Conservation (phyloP, 257 asterid species). For the Verbascum thapsus region DNA sequence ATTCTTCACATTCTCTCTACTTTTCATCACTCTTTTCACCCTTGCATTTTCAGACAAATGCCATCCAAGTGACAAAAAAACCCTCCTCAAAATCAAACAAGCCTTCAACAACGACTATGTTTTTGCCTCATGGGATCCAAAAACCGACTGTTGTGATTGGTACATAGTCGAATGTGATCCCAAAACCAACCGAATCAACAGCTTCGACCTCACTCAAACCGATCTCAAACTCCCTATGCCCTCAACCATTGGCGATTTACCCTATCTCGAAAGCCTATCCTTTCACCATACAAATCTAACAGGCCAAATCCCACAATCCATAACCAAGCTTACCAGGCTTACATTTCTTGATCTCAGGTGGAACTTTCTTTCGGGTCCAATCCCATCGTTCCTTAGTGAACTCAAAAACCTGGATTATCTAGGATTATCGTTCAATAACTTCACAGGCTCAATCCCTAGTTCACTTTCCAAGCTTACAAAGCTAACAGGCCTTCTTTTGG, state of each 20-base stretch:
- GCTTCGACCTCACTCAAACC: conserved; percentile 32
- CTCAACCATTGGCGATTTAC: conserved; percentile 45
- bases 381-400: conserved; percentile 43
- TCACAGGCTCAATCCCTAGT: conserved; percentile 46
- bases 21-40: conserved; percentile 10
- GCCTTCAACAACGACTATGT: conserved; percentile 50
- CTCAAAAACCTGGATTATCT: conserved; percentile 34
- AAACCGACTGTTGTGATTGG: conserved; percentile 65
- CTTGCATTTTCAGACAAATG: conserved; percentile 37
- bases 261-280: conserved; percentile 28
- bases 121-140: conserved; percentile 55
- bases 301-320: conserved; percentile 39
- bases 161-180: conserved; percentile 40
- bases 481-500: conserved; percentile 4
- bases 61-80: conserved; percentile 61
- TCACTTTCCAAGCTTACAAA: conserved; percentile 39
- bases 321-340: conserved; percentile 40
- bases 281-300: conserved; percentile 34
- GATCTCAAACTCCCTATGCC: conserved; percentile 58
- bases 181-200: conserved; percentile 45
- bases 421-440: conserved; percentile 30
- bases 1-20: conserved; percentile 7
- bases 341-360: conserved; percentile 29
- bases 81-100: conserved; percentile 52
- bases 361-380: conserved; percentile 41